Evolutionary conservation across 2,329 filamentous ascomycete genomes (phyloP), one percentile per base, ranked within the genome.

Genomic region (Colletotrichum costaricense): DNA sequence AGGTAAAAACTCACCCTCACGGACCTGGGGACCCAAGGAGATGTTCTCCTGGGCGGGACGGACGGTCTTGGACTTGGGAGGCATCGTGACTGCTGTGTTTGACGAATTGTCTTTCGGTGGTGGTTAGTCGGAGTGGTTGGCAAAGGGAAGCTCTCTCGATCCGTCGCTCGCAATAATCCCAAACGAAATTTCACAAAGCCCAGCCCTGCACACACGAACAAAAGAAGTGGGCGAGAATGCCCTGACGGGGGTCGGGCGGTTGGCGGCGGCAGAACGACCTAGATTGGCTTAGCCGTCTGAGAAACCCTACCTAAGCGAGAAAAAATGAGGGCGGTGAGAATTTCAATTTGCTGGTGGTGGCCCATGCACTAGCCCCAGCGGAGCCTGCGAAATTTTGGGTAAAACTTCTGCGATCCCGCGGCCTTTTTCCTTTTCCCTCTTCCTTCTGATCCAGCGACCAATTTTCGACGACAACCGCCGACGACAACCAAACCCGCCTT

Each of bases 41-140:
- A 99, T 97, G 90, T 99, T 99, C 93, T 98, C 97, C 90, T 96
- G 92, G 82, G 91, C 90, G 83, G 94, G 92, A 85, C 93, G 91
- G 86, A 93, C 92, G 91, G 96, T 95, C 92, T 97, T 97, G 62
- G 62, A 64, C 86, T 95, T 95, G 88, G 95, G 89, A 67, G 74
- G 69, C 96, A 98, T 98, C 85, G 87, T 94, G 90, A 86, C 82
- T 82, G 82, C 77, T 74, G 71, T 58, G 49, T 73, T 71, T 71
- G 68, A 63, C 75, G 70, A 81, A 80, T 75, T 77, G 74, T 75
- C 77, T 78, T 77, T 78, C 74, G 75, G 67, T 77, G 78, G 77
- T 78, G 76, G 73, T 76, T 73, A 71, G 67, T 63, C 73, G 64
- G 73, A 62, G 65, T 14, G 63, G 49, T 54, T 58, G 63, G 56